Percentiles rank a stretch among this genome's conserved stretches.
Conservation (phyloP, 129 eudicot genomes). For the Flaveria linearis region DNA sequence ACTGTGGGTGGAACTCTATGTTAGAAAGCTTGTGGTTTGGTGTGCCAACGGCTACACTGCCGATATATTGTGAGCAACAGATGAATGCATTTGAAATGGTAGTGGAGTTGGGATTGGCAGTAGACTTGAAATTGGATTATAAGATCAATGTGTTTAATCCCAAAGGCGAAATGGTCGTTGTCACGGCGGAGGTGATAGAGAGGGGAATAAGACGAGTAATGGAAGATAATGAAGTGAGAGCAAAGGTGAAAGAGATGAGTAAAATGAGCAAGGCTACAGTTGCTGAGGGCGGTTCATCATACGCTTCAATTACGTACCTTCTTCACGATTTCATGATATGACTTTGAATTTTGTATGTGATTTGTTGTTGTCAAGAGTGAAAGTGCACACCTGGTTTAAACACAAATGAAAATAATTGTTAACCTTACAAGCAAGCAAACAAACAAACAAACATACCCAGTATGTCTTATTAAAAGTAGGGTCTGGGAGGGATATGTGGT, state of each 20-base stretch:
- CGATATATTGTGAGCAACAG: slow-evolving; percentile 44
- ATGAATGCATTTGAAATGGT: slow-evolving; percentile 33
- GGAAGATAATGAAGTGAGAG: slow-evolving; percentile 25
- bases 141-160: slow-evolving; percentile 31
- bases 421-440: too few species aligned
- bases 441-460: too few species aligned
- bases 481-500: too few species aligned
- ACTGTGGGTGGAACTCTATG: slow-evolving; percentile 61
- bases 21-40: slow-evolving; percentile 51
- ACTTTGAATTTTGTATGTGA: not conserved
- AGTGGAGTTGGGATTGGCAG: slow-evolving; percentile 36
- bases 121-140: slow-evolving; percentile 35
- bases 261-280: slow-evolving; percentile 7
- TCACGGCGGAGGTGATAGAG: slow-evolving; percentile 31
- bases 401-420: too few species aligned
- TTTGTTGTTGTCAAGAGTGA: too few species aligned
- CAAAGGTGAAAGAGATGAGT: slow-evolving; percentile 29
- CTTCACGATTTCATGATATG: not conserved
- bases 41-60: slow-evolving; percentile 47
- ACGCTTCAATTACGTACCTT: not conserved
- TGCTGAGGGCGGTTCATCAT: slow-evolving; percentile 49
- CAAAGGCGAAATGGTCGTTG: slow-evolving; percentile 14
- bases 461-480: too few species aligned
- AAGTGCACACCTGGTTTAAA: too few species aligned
- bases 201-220: slow-evolving; percentile 26